Evolutionary conservation across 2,329 filamentous ascomycete genomes (phyloP).

Genomic region (Plectosphaerella sp.): DNA sequence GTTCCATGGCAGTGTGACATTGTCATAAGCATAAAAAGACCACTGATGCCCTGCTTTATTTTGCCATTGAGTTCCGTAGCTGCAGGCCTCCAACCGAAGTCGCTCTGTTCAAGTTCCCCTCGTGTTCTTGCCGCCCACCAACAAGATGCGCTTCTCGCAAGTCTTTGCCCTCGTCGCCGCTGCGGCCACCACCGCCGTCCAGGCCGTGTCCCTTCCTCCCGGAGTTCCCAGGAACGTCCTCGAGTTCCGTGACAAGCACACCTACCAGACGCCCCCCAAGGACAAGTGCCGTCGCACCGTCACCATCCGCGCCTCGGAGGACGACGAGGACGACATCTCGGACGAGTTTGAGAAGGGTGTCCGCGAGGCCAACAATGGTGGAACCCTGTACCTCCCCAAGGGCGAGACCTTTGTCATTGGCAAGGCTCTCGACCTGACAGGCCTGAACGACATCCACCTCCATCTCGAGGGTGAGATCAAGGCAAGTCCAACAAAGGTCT

Average conservation of each 20-base stretch:
- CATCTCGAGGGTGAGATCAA: slow-evolving; percentile 53
- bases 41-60: too few species aligned
- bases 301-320: slow-evolving; percentile 29
- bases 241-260: slow-evolving; percentile 11
- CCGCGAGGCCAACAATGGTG: slow-evolving; percentile 53
- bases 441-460: slow-evolving; percentile 53
- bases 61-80: too few species aligned
- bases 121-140: too few species aligned
- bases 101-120: too few species aligned
- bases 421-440: slow-evolving; percentile 54
- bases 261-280: slow-evolving; percentile 6
- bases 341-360: slow-evolving; percentile 51
- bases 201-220: slow-evolving; percentile 6
- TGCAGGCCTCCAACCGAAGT: too few species aligned
- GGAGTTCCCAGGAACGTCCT: slow-evolving; percentile 9
- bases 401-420: slow-evolving; percentile 53
- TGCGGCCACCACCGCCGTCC: slow-evolving; percentile 1
- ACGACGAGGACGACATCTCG: slow-evolving; percentile 53
- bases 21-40: too few species aligned
- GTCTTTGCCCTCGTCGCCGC: not conserved
- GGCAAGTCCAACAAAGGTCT: too few species aligned
- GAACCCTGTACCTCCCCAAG: slow-evolving; percentile 49
- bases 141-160: slow-evolving; percentile 1
- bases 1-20: too few species aligned
- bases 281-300: slow-evolving; percentile 9